Evolutionary conservation across 441 rosid genomes (phyloP).

Genomic region (Jatropha podagrica): DNA sequence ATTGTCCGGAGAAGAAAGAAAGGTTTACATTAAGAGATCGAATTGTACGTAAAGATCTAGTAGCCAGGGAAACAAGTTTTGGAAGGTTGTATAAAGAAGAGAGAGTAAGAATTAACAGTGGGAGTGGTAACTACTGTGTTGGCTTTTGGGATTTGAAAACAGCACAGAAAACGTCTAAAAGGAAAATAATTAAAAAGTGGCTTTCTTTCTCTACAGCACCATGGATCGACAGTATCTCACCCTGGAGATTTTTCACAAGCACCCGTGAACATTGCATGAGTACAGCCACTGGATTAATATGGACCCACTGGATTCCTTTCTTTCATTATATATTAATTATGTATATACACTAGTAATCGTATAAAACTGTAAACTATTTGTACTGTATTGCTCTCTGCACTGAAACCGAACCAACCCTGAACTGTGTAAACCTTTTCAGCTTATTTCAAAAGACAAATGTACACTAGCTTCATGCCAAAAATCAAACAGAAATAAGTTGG

Average conservation of each 20-base stretch:
- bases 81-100: constrained; percentile 14
- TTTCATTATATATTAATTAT: neutral
- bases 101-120: constrained; percentile 1
- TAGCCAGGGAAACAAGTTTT: constrained; percentile 26
- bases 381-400: neutral
- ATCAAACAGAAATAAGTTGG: too few species aligned
- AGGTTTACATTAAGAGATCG: neutral
- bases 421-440: neutral
- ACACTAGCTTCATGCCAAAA: neutral
- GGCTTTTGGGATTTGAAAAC: constrained; percentile 1
- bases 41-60: constrained; percentile 11
- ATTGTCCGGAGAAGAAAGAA: neutral
- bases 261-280: constrained; percentile 10
- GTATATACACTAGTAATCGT: neutral
- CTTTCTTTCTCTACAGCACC: neutral
- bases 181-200: too few species aligned
- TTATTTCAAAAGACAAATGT: neutral
- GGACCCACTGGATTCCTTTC: constrained; percentile 6
- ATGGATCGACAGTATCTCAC: constrained; percentile 6
- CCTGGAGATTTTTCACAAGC: neutral
- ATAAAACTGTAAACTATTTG: neutral
- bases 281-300: neutral
- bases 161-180: constrained; percentile 4
- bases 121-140: neutral
- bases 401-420: neutral